Evolutionary conservation across 352 stramenopile species (phyloP).

Genomic region (Phytophthora rubi): DNA sequence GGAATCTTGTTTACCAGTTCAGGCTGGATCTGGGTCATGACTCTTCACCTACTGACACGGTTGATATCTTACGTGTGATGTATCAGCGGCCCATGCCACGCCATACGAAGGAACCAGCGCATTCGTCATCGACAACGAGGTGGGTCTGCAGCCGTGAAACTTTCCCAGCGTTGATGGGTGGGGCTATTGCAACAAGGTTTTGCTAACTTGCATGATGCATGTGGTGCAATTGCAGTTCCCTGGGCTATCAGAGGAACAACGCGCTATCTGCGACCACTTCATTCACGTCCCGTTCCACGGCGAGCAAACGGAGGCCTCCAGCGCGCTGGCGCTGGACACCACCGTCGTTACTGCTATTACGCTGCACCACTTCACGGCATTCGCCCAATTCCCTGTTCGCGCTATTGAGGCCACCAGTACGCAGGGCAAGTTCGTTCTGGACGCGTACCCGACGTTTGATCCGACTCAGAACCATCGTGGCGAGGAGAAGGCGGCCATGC

Average conservation of each 20-base stretch:
- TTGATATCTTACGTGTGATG: constrained; percentile 23
- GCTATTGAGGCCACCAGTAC: constrained; percentile 67
- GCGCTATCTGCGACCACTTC: constrained; percentile 72
- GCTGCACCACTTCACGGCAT: constrained; percentile 73
- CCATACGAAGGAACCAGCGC: constrained; percentile 61
- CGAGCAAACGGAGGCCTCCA: constrained; percentile 45
- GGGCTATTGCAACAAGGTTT: background rate
- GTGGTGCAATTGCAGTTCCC: constrained; percentile 33
- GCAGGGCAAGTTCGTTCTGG: constrained; percentile 81
- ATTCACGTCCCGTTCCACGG: constrained; percentile 67
- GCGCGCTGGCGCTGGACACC: constrained; percentile 52
- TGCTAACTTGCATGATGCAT: constrained; percentile 2
- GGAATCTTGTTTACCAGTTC: background rate
- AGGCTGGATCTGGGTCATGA: background rate
- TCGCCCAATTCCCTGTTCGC: constrained; percentile 63
- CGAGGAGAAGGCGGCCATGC: constrained; percentile 49
- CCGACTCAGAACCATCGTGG: constrained; percentile 36
- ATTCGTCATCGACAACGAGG: constrained; percentile 84
- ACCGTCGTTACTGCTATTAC: constrained; percentile 72
- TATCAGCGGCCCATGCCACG: constrained; percentile 56
- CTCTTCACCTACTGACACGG: background rate
- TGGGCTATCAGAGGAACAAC: constrained; percentile 62
- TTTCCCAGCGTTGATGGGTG: background rate
- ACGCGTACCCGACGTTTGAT: constrained; percentile 62
- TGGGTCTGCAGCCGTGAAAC: constrained; percentile 19